Evolutionary conservation across 164 flowering plant genomes (phyloP), one percentile per base, ranked within the genome.

Genomic region (Liquidambar formosana): DNA sequence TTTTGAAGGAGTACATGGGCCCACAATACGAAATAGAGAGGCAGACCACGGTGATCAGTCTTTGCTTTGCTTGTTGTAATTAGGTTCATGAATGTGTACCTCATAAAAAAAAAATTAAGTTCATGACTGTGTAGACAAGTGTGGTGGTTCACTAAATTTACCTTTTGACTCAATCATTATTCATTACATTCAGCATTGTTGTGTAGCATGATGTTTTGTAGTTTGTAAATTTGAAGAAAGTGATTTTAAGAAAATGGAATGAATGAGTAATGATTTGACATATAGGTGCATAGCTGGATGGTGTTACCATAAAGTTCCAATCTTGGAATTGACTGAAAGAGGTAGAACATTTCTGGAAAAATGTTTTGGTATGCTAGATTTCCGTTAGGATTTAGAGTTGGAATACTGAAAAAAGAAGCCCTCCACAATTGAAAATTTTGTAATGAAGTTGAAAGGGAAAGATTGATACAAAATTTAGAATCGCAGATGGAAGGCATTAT

Each of bases 11-110:
- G 71, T 92, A 89, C 81, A 78, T 66, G 0, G 99, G 97, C 19
- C 86, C 93, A 14, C 83, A 72, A 64, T 85, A 84, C 74, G 95
- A 89, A 83, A 86, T 94, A 41, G 97, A 92, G 81, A 82, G 65
- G 76, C 86, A 82, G 64, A 82, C 78, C 53, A 80, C 61, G 91
- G 98, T 92, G 57, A 74, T 71, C 44, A 16, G 65, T 75, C 54
- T 61, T 70, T 45, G 10, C 18, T 23, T 48, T 62, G 49, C 45
- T 15, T 19, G 27, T 28, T 27, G 53, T 43, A 25, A 21, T 21
- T n/a, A 2, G 8, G 16, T 53, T 21, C 21, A 52, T 41, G 47
- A 11, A 12, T 47, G n/a, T n/a, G n/a, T n/a, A n/a, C n/a, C n/a
- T n/a, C n/a, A n/a, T n/a, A n/a, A n/a, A n/a, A n/a, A n/a, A n/a